Conservation (phyloP, 306 rosid species). For the Delonix regia region DNA sequence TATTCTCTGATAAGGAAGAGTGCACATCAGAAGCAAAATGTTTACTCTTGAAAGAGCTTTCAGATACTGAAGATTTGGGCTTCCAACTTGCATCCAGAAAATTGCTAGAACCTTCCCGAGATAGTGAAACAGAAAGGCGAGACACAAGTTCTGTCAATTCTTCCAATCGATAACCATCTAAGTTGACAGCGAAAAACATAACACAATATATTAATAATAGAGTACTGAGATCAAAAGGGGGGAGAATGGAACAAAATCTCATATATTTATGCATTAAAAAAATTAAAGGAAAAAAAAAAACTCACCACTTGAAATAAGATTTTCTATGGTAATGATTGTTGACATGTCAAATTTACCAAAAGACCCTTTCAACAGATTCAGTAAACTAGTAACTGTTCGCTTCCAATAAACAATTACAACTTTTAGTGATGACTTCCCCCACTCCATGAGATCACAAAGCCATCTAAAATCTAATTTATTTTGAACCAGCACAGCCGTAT, state of each 20-base stretch:
- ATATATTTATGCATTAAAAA: background rate
- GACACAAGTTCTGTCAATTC: conserved; percentile 72
- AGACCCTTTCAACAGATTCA: conserved; percentile 65
- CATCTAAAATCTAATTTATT: conserved; percentile 59
- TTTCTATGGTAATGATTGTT: conserved; percentile 64
- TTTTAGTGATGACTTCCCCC: conserved; percentile 94
- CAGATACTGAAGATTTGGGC: conserved; percentile 44
- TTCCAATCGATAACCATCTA: conserved; percentile 66
- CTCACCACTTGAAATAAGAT: conserved; percentile 71
- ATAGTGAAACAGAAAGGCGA: conserved; percentile 66
- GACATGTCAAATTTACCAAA: conserved; percentile 50
- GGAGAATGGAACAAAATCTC: background rate
- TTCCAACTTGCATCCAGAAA: conserved; percentile 41
- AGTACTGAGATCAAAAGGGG: background rate
- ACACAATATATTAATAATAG: conserved; percentile 30
- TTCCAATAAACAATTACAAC: conserved; percentile 88
- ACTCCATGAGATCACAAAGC: conserved; percentile 82
- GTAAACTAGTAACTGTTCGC: conserved; percentile 61
- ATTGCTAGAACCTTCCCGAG: conserved; percentile 54
- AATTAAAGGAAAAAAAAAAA: conserved; percentile 14
- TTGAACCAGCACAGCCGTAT: conserved; percentile 41
- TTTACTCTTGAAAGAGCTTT: conserved; percentile 42
- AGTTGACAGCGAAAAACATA: conserved; percentile 44
- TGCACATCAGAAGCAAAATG: conserved; percentile 46
- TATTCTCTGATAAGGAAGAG: conserved; percentile 47